These are phyloP conservation scores for Kodamaea hsintzibuensis DNA, from an alignment of 805 yeast genomes.

Conservation along the genomic window DNA sequence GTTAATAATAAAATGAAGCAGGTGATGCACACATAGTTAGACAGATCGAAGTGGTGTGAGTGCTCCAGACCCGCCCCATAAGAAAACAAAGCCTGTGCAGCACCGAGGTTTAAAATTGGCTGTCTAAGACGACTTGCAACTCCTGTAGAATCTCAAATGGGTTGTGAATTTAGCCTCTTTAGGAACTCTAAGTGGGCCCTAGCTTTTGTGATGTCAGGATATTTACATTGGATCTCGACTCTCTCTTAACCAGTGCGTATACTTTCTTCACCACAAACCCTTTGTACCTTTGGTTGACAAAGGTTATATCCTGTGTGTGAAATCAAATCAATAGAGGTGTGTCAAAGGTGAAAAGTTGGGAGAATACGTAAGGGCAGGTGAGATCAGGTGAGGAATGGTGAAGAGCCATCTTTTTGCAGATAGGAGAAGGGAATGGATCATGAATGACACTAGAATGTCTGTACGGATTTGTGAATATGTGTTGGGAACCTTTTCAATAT, in stretches of 20 bases:
- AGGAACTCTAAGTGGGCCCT: neutral
- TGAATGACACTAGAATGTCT: no score
- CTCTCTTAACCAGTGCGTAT: neutral
- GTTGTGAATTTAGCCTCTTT: neutral
- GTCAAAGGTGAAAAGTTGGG: no score
- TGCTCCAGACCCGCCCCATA: neutral
- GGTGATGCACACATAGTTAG: neutral
- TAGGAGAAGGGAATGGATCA: no score
- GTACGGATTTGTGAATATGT: no score
- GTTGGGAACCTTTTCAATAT: no score
- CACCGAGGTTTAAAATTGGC: neutral
- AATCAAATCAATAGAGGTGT: no score
- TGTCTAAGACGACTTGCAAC: neutral
- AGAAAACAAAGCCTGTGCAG: neutral
- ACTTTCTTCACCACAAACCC: no score
- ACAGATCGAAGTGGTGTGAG: neutral
- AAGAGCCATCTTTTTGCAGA: no score
- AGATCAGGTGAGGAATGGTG: no score
- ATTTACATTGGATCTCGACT: neutral
- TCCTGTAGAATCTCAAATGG: neutral
- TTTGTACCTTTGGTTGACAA: no score
- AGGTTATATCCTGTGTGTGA: no score
- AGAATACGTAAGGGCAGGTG: no score
- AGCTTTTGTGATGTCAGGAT: neutral
- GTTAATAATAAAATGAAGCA: neutral